Evolutionary conservation across 768 basidiomycete genomes (phyloP), one percentile per base, ranked within the genome.

Genomic region (Porpolomopsis calyptriformis): DNA sequence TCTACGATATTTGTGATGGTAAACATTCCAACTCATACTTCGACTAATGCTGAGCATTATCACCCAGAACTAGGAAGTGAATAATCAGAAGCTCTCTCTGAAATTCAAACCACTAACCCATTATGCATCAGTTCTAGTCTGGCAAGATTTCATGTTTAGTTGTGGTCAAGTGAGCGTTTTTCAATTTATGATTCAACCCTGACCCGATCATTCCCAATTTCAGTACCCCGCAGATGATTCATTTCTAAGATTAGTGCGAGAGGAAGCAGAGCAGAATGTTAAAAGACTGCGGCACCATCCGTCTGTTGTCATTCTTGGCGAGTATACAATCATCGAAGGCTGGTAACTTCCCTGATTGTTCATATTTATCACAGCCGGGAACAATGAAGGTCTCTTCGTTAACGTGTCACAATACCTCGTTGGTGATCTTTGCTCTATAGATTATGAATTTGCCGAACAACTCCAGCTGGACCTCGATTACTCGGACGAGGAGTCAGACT

Each of bases 71-170:
- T 87, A 54, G 78, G 87, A 57, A 74, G 78, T 58, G 25, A 10
- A 23, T 4, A 35, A 31, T 31, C 8, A 19, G 18, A 8, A 33
- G 23, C 12, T 16, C 37, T 12, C 16, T 4, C n/a, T 37, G 0
- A 45, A 22, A 26, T 12, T 10, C 7, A 11, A 20, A 4, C 1
- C 45, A 41, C 22, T 33, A 43, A 45, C n/a, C 53, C n/a, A 36
- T 49, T 35, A 49, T 33, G 26, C 31, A 48, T n/a, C 45, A 78
- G 78, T 97, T 40, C 71, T 96, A 26, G 91, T 96, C 23, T 96
- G 93, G 93, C 93, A 96, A 65, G 94, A 97, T 64, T 93, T 96
- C 63, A 83, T 88, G 83, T 97, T 97, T 60, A 91, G 82, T 25
- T 96, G 93, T 60, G 93, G 92, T 22, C 87, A 89, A 69, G 84